Evolutionary conservation across 163 green algal genomes (phyloP), one percentile per base, ranked within the genome.

Genomic region (Scenedesmus sp.): DNA sequence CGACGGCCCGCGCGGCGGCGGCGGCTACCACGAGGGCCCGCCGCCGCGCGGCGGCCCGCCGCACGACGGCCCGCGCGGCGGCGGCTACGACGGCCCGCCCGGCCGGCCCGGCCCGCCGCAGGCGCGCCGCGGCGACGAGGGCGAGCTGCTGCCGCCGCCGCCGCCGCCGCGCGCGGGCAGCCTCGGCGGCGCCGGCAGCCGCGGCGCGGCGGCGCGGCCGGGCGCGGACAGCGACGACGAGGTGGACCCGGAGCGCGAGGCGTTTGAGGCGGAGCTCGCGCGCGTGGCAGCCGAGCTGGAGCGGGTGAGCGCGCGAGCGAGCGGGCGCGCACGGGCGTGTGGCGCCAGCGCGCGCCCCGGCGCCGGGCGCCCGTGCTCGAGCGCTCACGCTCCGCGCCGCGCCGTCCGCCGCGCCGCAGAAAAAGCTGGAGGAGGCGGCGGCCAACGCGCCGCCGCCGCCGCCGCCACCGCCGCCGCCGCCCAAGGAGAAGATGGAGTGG

Each of bases 261-360:
- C 87, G 0, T 95, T 93, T 67, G 78, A 91, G 73, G 89, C 87
- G 20, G 89, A 95, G 83, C 87, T 95, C 53, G 85, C 87, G 31
- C 71, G 83, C 10, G 66, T 90, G 53, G 84, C 85, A n/a, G 87
- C 84, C 33, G 86, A 88, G 15, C 62, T 88, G 22, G 89, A 93
- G 48, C 72, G 83, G 87, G 73, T 74, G 60, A 47, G 57, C 31
- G 13, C 9, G 28, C 15, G 6, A 39, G 28, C 57, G n/a, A 22
- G 57, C 17, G 10, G 39, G 7, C 6, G 39, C 39, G 6, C 39
- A 6, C 39, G 10, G 39, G 39, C 39, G 39, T 47, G 39, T 47
- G 48, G 20, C 42, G 50, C 50, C 0, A 14, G 18, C 18, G n/a
- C n/a, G n/a, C n/a, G n/a, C n/a, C n/a, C n/a, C n/a, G n/a, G n/a